Conservation (phyloP, 768 basidiomycete species). For the Leccinum barrowsii region DNA sequence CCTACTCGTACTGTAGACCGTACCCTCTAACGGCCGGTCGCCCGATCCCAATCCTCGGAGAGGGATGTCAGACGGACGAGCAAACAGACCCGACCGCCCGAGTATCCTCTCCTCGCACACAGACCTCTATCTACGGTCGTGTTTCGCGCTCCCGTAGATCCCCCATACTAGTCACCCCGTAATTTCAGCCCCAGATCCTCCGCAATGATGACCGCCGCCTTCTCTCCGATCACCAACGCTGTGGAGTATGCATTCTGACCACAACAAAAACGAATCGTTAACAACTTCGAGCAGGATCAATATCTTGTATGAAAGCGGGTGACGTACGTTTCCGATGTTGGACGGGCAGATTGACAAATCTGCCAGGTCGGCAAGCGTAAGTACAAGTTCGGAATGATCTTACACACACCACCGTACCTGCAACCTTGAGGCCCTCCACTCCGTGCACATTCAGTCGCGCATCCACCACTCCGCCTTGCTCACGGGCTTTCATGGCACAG, state of each 20-base stretch:
- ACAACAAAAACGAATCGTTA: not conserved
- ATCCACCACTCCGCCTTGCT: conserved; percentile 11
- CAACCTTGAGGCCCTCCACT: conserved; percentile 12
- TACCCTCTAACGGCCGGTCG: no score
- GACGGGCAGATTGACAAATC: conserved; percentile 6
- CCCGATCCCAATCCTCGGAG: no score
- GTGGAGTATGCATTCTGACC: not conserved
- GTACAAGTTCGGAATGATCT: no score
- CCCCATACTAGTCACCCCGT: not conserved
- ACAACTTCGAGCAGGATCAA: not conserved
- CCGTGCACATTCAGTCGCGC: conserved; percentile 14
- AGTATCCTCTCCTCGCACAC: no score
- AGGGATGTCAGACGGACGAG: no score
- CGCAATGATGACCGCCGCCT: not conserved
- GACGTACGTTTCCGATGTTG: conserved; percentile 9
- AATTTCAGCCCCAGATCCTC: not conserved
- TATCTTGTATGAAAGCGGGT: not conserved
- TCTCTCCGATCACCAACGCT: not conserved
- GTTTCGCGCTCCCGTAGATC: no score
- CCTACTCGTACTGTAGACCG: no score
- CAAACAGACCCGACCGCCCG: no score
- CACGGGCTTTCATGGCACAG: conserved; percentile 55
- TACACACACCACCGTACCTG: conserved; percentile 5
- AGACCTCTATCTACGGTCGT: no score
- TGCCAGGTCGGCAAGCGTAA: not conserved